A percentile compares a stretch with the other conserved stretches of the same genome.
These are phyloP conservation scores for Leccinum subfulvum DNA, from an alignment of 1,284 basidiomycete genomes.

Conservation along the genomic window DNA sequence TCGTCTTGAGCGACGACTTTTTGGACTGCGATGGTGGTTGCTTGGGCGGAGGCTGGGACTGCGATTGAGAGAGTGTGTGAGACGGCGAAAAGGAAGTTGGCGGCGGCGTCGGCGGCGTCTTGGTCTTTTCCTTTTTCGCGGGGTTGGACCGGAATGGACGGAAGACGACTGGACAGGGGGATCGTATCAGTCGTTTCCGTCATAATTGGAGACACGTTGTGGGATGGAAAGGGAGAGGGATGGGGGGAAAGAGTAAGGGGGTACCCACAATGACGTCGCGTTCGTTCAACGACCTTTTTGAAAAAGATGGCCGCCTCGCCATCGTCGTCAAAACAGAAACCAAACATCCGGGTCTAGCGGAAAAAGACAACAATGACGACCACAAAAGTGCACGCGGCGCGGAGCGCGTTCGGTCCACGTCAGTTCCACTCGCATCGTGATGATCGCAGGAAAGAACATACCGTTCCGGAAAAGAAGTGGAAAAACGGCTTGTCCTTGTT, in stretches of 20 bases:
- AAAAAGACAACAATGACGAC: background rate
- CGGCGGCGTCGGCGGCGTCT: background rate
- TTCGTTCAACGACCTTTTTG: conserved; percentile 45
- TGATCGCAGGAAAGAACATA: conserved; percentile 32
- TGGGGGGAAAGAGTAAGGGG: background rate
- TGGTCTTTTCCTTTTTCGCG: conserved; percentile 26
- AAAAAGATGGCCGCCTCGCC: conserved; percentile 58
- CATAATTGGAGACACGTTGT: background rate
- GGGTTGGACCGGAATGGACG: conserved; percentile 28
- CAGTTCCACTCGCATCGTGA: background rate
- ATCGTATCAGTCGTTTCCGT: conserved; percentile 8
- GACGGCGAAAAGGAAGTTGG: background rate
- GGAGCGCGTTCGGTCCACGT: background rate
- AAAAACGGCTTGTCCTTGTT: conserved; percentile 90
- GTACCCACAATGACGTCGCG: conserved; percentile 33
- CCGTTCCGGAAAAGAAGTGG: conserved; percentile 84
- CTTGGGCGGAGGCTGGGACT: background rate
- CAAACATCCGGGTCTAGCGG: conserved; percentile 73
- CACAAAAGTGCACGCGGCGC: background rate
- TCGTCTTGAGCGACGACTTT: conserved; percentile 43
- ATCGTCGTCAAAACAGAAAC: conserved; percentile 69
- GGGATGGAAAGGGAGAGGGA: background rate
- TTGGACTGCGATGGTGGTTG: conserved; percentile 10
- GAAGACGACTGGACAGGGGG: conserved; percentile 22
- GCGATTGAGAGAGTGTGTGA: background rate